These are phyloP conservation scores for Jatropha multifida DNA, from an alignment of 441 rosid genomes.

Conservation along the genomic window DNA sequence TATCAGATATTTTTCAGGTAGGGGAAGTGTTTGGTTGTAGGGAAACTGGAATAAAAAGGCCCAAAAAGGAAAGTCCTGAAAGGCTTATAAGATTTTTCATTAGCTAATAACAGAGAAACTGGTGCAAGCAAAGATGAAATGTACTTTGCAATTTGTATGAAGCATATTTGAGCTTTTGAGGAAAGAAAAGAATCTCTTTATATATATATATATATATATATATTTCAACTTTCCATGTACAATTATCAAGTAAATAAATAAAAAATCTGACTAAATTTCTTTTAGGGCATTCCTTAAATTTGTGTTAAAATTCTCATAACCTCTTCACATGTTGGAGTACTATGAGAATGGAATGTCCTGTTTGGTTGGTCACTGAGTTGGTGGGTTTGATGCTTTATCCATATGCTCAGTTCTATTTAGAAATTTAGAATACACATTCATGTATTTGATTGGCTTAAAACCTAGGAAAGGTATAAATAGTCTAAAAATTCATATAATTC, in stretches of 20 bases:
- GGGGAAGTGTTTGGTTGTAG: not conserved
- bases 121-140: slow-evolving; percentile 14
- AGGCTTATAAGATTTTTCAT: not conserved
- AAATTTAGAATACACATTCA: not conserved
- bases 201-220: not conserved
- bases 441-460: not conserved
- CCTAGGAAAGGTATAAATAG: not conserved
- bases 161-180: slow-evolving; percentile 26
- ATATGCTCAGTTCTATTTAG: not conserved
- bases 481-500: not conserved
- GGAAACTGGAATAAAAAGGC: slow-evolving; percentile 11
- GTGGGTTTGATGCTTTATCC: slow-evolving; percentile 9
- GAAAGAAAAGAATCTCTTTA: slow-evolving; percentile 36
- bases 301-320: not conserved
- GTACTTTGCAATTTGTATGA: not conserved
- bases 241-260: too few relatives aligned
- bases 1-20: not conserved
- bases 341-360: not conserved
- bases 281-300: too few relatives aligned
- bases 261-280: too few relatives aligned
- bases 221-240: too few relatives aligned
- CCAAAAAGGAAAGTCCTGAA: not conserved
- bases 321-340: not conserved
- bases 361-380: not conserved
- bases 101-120: slow-evolving; percentile 18